Evolutionary conservation across 352 stramenopile species (phyloP).

Genomic region (Pythium biforme): DNA sequence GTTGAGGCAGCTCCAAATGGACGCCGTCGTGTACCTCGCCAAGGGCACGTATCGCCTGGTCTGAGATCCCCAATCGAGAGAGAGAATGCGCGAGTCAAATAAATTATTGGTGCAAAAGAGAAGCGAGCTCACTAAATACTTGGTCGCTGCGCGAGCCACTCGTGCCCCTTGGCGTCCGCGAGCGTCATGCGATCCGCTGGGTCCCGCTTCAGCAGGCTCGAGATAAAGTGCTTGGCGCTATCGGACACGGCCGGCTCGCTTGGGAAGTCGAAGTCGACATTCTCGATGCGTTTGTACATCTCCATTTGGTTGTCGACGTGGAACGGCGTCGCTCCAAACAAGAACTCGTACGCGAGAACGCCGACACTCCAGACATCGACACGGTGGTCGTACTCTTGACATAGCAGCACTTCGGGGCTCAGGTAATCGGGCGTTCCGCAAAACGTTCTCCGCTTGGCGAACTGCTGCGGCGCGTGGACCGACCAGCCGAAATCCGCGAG

Average conservation of each 20-base stretch:
- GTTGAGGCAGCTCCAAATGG: slow-evolving; percentile 51
- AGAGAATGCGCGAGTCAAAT: slow-evolving; percentile 14
- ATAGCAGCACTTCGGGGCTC: slow-evolving; percentile 78
- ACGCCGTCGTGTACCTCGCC: slow-evolving; percentile 54
- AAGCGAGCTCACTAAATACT: slow-evolving; percentile 26
- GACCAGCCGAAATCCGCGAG: slow-evolving; percentile 89
- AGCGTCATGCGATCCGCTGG: slow-evolving; percentile 65
- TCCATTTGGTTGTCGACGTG: slow-evolving; percentile 76
- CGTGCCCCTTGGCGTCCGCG: slow-evolving; percentile 46
- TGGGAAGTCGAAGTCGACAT: slow-evolving; percentile 61
- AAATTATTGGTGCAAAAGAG: slow-evolving; percentile 20
- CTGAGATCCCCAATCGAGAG: slow-evolving; percentile 14
- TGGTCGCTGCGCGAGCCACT: slow-evolving; percentile 51
- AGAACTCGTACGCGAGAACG: slow-evolving; percentile 79
- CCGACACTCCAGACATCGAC: slow-evolving; percentile 84
- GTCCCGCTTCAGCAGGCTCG: slow-evolving; percentile 49
- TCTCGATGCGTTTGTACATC: slow-evolving; percentile 78
- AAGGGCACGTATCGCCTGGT: slow-evolving; percentile 61
- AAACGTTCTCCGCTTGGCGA: slow-evolving; percentile 63
- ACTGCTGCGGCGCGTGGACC: slow-evolving; percentile 66
- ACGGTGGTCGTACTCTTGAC: slow-evolving; percentile 58
- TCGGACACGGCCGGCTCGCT: slow-evolving; percentile 44
- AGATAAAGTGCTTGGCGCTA: slow-evolving; percentile 64
- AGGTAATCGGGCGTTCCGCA: slow-evolving; percentile 87
- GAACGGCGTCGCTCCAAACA: slow-evolving; percentile 80